Percentiles rank a stretch among this genome's conserved stretches.
phyloP scores from a whole-genome alignment of 371 early-diverging fungal genomes.

The Dentiscutata heterogama region DNA sequence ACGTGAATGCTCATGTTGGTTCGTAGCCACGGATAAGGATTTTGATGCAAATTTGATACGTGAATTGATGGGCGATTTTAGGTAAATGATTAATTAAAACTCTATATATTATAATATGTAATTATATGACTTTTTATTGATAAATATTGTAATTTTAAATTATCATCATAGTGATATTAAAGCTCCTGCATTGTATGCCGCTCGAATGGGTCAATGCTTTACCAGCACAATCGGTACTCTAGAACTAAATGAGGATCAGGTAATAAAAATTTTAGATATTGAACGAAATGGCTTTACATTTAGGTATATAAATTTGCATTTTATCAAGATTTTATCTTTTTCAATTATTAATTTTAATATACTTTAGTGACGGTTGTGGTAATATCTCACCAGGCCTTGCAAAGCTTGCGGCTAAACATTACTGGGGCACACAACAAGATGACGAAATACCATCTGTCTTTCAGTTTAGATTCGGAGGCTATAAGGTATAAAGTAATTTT shows the following conservation, averaged over 20 bases:
- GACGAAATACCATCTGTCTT: slow-evolving; percentile 75
- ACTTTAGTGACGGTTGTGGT: slow-evolving; percentile 86
- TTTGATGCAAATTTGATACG: slow-evolving; percentile 70
- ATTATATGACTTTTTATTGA: not conserved
- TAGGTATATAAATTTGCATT: slow-evolving; percentile 4
- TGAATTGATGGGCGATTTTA: slow-evolving; percentile 80
- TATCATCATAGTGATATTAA: slow-evolving; percentile 44
- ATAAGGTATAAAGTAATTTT: slow-evolving; percentile 67
- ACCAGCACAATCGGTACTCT: slow-evolving; percentile 70
- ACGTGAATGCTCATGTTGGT: slow-evolving; percentile 79
- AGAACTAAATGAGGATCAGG: slow-evolving; percentile 52
- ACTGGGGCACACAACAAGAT: slow-evolving; percentile 59
- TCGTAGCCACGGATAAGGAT: slow-evolving; percentile 59
- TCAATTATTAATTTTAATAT: not conserved
- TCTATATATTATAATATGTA: not conserved
- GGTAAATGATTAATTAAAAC: slow-evolving; percentile 56
- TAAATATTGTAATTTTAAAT: not conserved
- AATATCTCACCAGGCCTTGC: slow-evolving; percentile 68
- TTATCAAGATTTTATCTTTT: not conserved
- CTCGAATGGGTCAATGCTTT: slow-evolving; percentile 84
- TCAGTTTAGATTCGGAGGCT: slow-evolving; percentile 85
- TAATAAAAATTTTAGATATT: slow-evolving; percentile 67
- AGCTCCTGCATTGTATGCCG: slow-evolving; percentile 77
- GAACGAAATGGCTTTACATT: slow-evolving; percentile 66
- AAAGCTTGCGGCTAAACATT: slow-evolving; percentile 46